Evolutionary conservation across 164 flowering plant genomes (phyloP).

Genomic region (Santalum album): DNA sequence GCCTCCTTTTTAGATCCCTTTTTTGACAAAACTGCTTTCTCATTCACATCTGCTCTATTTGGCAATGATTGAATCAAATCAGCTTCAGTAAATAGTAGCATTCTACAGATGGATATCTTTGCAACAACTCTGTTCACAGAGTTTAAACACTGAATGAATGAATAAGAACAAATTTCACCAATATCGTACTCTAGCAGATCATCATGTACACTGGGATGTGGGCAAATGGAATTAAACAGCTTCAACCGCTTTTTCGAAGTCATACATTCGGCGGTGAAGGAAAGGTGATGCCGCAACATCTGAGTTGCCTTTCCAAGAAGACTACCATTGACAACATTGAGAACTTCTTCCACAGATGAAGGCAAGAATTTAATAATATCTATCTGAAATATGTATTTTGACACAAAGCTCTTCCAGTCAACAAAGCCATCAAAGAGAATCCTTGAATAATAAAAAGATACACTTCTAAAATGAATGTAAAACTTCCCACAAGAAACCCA

Average conservation of each 20-base stretch:
- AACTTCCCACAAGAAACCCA: constrained; percentile 30
- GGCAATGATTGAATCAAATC: constrained; percentile 10
- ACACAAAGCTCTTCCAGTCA: constrained; percentile 60
- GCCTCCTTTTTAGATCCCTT: constrained; percentile 11
- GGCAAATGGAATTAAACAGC: constrained; percentile 45
- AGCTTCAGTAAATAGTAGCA: constrained; percentile 45
- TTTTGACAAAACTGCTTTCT: constrained; percentile 14
- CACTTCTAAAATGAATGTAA: constrained; percentile 15
- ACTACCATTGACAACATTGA: constrained; percentile 29
- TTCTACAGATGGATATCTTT: constrained; percentile 43
- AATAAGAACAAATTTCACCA: constrained; percentile 23
- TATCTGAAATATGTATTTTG: constrained; percentile 35
- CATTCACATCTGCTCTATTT: constrained; percentile 17
- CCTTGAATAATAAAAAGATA: constrained; percentile 45
- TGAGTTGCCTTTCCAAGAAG: constrained; percentile 57
- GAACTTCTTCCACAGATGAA: constrained; percentile 44
- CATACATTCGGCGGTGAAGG: constrained; percentile 21
- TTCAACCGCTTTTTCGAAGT: constrained; percentile 32
- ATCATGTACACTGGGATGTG: constrained; percentile 17
- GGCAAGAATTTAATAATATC: constrained; percentile 29
- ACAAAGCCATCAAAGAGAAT: constrained; percentile 46
- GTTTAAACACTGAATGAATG: constrained; percentile 37
- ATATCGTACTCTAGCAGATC: constrained; percentile 46
- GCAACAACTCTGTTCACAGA: constrained; percentile 41
- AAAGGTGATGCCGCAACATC: constrained; percentile 46